phyloP scores from a whole-genome alignment of 345 rosid species.

The Citrus hindsii region DNA sequence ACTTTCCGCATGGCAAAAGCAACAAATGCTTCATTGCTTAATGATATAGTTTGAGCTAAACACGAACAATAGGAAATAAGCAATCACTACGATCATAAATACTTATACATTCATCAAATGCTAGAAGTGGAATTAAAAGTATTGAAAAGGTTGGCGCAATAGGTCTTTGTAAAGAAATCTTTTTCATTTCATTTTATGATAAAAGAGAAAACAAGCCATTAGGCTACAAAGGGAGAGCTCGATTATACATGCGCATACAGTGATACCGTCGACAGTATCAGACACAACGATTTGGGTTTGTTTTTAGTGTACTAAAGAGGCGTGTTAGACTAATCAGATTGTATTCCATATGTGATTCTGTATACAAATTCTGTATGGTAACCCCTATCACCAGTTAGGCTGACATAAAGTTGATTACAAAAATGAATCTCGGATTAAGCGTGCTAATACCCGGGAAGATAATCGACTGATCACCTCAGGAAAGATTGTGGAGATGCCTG shows the following conservation, averaged over 20 bases:
- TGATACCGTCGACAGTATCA: background rate
- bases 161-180: background rate
- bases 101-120: background rate
- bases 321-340: background rate
- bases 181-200: background rate
- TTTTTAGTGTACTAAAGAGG: background rate
- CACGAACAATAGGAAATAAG: background rate
- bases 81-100: background rate
- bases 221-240: no score
- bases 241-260: background rate
- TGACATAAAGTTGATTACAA: slow-evolving; percentile 27
- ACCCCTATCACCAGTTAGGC: background rate
- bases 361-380: slow-evolving; percentile 1
- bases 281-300: background rate
- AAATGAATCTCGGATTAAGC: slow-evolving; percentile 67
- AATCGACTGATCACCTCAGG: slow-evolving; percentile 76
- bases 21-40: background rate
- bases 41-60: background rate
- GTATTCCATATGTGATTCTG: background rate
- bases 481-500: slow-evolving; percentile 68
- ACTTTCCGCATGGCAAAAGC: background rate
- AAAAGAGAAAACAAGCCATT: background rate
- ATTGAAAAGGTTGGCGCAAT: background rate
- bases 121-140: background rate
- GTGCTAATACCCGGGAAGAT: slow-evolving; percentile 73